Percentiles rank a stretch among this genome's conserved stretches.
phyloP scores from a whole-genome alignment of 495 filamentous ascomycete genomes.

The Talaromyces proteolyticus region DNA sequence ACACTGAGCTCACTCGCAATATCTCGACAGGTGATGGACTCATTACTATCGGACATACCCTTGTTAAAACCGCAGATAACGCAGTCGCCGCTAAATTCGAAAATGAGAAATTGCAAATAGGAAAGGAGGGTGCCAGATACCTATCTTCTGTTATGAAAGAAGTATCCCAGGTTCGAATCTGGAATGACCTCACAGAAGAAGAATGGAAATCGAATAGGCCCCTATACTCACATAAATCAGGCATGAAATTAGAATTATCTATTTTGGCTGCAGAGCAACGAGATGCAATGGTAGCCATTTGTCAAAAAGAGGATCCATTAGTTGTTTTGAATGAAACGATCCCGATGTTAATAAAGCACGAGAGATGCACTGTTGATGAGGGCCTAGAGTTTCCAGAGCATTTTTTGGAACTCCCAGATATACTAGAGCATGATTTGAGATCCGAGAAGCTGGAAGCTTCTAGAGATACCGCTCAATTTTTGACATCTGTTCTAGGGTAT shows the following conservation, averaged over 20 bases:
- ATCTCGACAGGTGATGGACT: too few relatives aligned
- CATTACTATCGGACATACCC: too few relatives aligned
- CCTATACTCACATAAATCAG: too few relatives aligned
- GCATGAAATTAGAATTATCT: slow-evolving; percentile 45
- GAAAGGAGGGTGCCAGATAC: slow-evolving; percentile 3
- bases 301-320: not conserved
- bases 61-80: not conserved
- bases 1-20: too few relatives aligned
- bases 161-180: not conserved
- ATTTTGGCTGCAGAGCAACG: slow-evolving; percentile 44
- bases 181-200: not conserved
- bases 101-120: slow-evolving; percentile 4
- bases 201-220: too few relatives aligned
- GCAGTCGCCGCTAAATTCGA: not conserved
- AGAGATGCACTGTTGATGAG: slow-evolving; percentile 28
- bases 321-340: not conserved
- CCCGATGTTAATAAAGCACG: not conserved
- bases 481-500: slow-evolving; percentile 1
- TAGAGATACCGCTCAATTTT: slow-evolving; percentile 5
- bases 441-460: slow-evolving; percentile 15
- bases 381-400: slow-evolving; percentile 36
- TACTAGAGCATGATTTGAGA: slow-evolving; percentile 14
- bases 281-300: not conserved
- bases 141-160: slow-evolving; percentile 1
- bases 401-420: slow-evolving; percentile 18